A percentile compares a stretch with the other conserved stretches of the same genome.
These are phyloP conservation scores for Fusarium annulatum DNA, from an alignment of 2,329 filamentous ascomycete genomes.

Conservation along the genomic window DNA sequence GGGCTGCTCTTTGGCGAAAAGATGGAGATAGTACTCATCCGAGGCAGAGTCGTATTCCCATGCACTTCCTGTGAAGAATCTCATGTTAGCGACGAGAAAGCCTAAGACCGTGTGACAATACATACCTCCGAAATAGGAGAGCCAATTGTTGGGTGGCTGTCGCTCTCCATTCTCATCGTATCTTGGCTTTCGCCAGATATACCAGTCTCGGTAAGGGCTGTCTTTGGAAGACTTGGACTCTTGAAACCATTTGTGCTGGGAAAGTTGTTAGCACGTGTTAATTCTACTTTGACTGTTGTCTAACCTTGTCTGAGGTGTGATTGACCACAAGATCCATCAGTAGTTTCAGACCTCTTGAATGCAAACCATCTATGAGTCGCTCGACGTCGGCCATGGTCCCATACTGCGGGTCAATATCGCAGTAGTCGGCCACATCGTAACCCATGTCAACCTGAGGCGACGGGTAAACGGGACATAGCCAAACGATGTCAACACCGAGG, in stretches of 20 bases:
- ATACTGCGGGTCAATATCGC: slow-evolving; percentile 71
- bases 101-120: slow-evolving; percentile 19
- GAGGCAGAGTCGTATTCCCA: slow-evolving; percentile 53
- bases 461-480: slow-evolving; percentile 74
- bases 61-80: slow-evolving; percentile 49
- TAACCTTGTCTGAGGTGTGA: slow-evolving; percentile 67
- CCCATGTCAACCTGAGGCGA: slow-evolving; percentile 75
- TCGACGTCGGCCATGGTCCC: slow-evolving; percentile 76
- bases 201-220: slow-evolving; percentile 73
- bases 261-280: neutral
- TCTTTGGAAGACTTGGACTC: slow-evolving; percentile 68
- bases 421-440: slow-evolving; percentile 77
- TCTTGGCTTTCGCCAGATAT: slow-evolving; percentile 62
- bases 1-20: slow-evolving; percentile 77
- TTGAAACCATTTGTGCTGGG: slow-evolving; percentile 62
- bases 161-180: slow-evolving; percentile 64
- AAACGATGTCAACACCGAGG: slow-evolving; percentile 72
- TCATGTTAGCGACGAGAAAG: slow-evolving; percentile 53
- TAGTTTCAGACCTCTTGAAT: slow-evolving; percentile 72
- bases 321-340: slow-evolving; percentile 83
- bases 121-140: slow-evolving; percentile 62
- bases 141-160: slow-evolving; percentile 78
- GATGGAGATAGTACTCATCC: slow-evolving; percentile 75
- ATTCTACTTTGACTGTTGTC: no score
- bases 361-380: slow-evolving; percentile 66